Evolutionary conservation across 2,329 filamentous ascomycete genomes (phyloP), one percentile per base, ranked within the genome.

Genomic region (Tympanopsis confertula): DNA sequence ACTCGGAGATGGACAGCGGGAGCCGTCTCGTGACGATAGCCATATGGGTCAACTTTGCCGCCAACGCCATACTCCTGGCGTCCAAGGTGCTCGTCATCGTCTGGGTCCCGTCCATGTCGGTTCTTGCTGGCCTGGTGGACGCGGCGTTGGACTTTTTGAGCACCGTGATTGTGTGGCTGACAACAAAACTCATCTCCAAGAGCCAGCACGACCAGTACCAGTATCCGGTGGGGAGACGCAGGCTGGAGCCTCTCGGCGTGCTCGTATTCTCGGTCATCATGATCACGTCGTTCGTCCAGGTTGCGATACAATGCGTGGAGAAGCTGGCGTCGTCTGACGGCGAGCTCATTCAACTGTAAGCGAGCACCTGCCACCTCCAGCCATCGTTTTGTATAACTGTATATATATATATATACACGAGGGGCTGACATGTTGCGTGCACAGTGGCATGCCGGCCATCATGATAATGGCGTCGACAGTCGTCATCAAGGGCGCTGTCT

Each of bases 261-360:
- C 65, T 91, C 4, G 78, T 89, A 39, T 91, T 89, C 59, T 83
- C 80, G 13, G 73, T 88, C 42, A 84, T 89, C 52, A 91, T 91
- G 83, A 82, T 89, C 44, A 87, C 82, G 0, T 84, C 81, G 0
- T 89, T 91, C 59, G 74, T 77, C 45, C 85, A 91, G 57, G 84
- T 91, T 29, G 75, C 70, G 26, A 64, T 88, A 12, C 66, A 86
- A 58, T 84, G 81, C 50, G 58, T 83, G 20, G 68, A 78, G 44
- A 74, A 76, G 2, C 66, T 91, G 5, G 64, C 67, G 5, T 63
- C 66, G 12, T 55, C 65, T 3, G 69, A 86, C 40, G 82, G 76
- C 47, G 65, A 69, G 14, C 64, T 93, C 14, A 78, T 94, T n/a
- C 58, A 83, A 48, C 71, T 94, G 54, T 63, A 41, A 44, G 58